Evolutionary conservation across 257 asterid genomes (phyloP).

Genomic region (Nicotiana otophora): DNA sequence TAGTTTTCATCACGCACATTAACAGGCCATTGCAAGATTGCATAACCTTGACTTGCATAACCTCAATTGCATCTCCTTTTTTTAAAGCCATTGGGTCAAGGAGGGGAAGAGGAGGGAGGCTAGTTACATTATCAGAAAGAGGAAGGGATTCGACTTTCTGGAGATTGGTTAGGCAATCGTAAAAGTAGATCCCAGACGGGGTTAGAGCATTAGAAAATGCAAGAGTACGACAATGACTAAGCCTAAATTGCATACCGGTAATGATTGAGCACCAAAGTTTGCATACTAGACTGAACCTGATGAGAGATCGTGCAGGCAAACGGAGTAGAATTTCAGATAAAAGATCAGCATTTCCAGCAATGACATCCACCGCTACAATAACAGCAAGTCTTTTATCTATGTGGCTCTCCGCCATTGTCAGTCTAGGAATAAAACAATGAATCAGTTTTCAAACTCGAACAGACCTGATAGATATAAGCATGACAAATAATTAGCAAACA

Average conservation of each 20-base stretch:
- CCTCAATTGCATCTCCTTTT: background rate
- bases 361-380: background rate
- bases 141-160: background rate
- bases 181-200: background rate
- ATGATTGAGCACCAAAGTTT: background rate
- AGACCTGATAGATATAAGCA: background rate
- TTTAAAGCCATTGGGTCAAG: background rate
- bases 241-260: background rate
- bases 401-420: background rate
- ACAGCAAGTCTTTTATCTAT: background rate
- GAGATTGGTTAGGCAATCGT: background rate
- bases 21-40: slow-evolving; percentile 5
- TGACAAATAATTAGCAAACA: background rate
- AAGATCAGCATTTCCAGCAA: background rate
- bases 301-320: background rate
- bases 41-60: background rate
- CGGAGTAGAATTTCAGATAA: background rate
- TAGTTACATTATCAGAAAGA: background rate
- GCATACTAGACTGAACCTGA: background rate
- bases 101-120: background rate
- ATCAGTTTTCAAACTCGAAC: background rate
- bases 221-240: background rate
- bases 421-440: background rate
- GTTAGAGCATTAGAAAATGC: background rate
- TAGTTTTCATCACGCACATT: background rate